phyloP scores from a whole-genome alignment of 2,329 filamentous ascomycete species.

The Rasamsonia emersonii region DNA sequence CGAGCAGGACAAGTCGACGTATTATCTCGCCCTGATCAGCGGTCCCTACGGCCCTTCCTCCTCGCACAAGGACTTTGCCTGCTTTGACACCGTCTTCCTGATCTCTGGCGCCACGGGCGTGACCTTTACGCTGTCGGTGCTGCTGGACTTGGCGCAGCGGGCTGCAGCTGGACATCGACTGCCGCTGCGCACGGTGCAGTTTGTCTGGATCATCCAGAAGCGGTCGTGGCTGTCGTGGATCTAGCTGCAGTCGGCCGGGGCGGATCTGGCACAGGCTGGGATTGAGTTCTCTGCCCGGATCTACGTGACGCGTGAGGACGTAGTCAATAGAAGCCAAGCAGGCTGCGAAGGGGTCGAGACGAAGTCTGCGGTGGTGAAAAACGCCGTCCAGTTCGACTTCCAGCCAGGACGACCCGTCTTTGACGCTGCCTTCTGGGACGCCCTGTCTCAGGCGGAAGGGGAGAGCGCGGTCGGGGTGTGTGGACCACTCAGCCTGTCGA shows the following conservation, averaged over 20 bases:
- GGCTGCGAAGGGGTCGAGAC: too few relatives aligned
- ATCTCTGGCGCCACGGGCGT: slow-evolving; percentile 54
- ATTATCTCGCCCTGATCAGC: slow-evolving; percentile 39
- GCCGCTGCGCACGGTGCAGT: slow-evolving; percentile 6
- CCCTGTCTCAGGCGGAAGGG: slow-evolving; percentile 1
- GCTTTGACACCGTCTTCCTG: slow-evolving; percentile 51
- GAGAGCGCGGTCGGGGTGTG: slow-evolving; percentile 2
- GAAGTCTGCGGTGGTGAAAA: too few relatives aligned
- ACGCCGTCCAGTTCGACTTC: too few relatives aligned
- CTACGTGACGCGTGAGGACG: too few relatives aligned
- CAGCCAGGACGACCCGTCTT: background rate
- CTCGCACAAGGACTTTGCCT: slow-evolving; percentile 36
- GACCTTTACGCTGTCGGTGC: slow-evolving; percentile 38
- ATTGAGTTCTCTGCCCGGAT: too few relatives aligned
- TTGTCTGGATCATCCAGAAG: slow-evolving; percentile 9
- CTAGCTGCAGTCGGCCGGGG: too few relatives aligned
- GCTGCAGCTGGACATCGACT: background rate
- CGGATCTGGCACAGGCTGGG: too few relatives aligned
- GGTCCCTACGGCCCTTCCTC: slow-evolving; percentile 47
- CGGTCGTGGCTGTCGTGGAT: slow-evolving; percentile 8
- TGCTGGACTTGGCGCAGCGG: slow-evolving; percentile 8
- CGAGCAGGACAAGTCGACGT: slow-evolving; percentile 6
- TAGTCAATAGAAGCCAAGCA: too few relatives aligned
- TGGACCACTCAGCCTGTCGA: slow-evolving; percentile 1
- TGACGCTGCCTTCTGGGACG: background rate